Conservation (phyloP, 805 yeast species). For the Millerozyma miso region DNA sequence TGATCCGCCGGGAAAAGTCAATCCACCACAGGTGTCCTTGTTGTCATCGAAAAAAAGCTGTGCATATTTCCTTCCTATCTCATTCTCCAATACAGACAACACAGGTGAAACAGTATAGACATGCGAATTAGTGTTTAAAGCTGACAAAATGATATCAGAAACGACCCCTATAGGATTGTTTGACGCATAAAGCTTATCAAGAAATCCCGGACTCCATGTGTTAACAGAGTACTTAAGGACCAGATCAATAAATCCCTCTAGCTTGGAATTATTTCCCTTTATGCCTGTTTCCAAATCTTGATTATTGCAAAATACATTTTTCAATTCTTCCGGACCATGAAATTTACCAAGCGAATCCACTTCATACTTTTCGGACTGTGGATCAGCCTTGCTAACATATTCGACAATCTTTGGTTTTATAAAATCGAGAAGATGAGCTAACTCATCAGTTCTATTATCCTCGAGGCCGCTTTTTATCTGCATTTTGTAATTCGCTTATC, state of each 20-base stretch:
- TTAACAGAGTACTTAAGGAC: constrained; percentile 66
- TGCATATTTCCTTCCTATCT: constrained; percentile 66
- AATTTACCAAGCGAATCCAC: constrained; percentile 48
- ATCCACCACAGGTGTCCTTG: constrained; percentile 63
- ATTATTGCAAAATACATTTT: constrained; percentile 24
- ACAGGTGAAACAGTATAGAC: constrained; percentile 85
- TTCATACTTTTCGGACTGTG: constrained; percentile 22
- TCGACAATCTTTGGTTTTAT: constrained; percentile 48
- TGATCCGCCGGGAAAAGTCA: constrained; percentile 84
- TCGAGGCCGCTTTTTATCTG: constrained; percentile 37
- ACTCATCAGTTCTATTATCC: constrained; percentile 48
- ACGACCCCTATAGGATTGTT: constrained; percentile 81
- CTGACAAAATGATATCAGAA: constrained; percentile 62
- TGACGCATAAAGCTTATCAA: constrained; percentile 82
- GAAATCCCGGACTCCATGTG: constrained; percentile 84
- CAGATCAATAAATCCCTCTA: constrained; percentile 48
- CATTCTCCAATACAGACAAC: constrained; percentile 68
- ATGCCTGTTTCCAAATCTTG: constrained; percentile 23
- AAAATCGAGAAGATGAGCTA: constrained; percentile 50
- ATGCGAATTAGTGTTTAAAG: constrained; percentile 79
- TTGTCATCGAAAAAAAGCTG: constrained; percentile 44
- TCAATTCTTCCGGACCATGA: constrained; percentile 48
- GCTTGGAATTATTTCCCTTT: constrained; percentile 35
- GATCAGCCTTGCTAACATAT: constrained; percentile 49
- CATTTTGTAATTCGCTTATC: constrained; percentile 3